Percentiles rank a stretch among this genome's conserved stretches.
Evolutionary conservation across 2,329 filamentous ascomycete species (phyloP).

Genomic region (Pseudogymnoascus sp.): DNA sequence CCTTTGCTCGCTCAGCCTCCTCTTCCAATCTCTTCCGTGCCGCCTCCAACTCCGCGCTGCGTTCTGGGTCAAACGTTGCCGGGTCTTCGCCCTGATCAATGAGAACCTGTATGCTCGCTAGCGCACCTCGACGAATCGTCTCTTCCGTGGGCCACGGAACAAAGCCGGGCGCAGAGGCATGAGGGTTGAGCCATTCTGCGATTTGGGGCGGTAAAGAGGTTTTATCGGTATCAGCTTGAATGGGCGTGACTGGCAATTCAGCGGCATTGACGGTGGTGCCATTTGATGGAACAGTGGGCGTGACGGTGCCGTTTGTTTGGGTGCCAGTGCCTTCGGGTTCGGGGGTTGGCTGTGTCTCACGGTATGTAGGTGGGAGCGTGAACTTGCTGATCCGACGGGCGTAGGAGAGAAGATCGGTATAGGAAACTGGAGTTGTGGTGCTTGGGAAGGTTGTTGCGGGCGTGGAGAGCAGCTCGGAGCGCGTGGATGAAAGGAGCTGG

Average conservation of each 20-base stretch:
- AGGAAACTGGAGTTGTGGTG: constrained; percentile 50
- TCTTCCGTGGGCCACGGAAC: constrained; percentile 70
- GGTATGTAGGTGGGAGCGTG: constrained; percentile 51
- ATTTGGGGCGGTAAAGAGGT: constrained; percentile 30
- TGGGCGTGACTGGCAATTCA: constrained; percentile 18
- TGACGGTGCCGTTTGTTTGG: constrained; percentile 26
- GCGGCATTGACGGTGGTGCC: constrained; percentile 14
- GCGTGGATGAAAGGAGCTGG: constrained; percentile 61
- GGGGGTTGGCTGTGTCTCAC: constrained; percentile 17
- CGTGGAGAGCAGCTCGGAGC: constrained; percentile 63
- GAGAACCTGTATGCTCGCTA: constrained; percentile 58
- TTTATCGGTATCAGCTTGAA: constrained; percentile 15
- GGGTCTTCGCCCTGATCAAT: constrained; percentile 56
- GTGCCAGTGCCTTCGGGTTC: constrained; percentile 9
- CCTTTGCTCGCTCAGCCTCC: constrained; percentile 25
- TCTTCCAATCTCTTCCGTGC: constrained; percentile 22
- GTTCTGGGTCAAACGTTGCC: constrained; percentile 49
- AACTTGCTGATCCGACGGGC: constrained; percentile 74
- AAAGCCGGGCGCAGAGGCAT: constrained; percentile 51
- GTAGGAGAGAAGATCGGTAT: constrained; percentile 68
- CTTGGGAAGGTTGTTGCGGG: constrained; percentile 50
- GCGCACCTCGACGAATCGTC: constrained; percentile 59
- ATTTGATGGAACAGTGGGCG: constrained; percentile 20
- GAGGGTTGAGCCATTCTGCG: constrained; percentile 42
- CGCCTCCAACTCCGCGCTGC: constrained; percentile 30